Conservation (phyloP, 495 filamentous ascomycete species). For the Xylaria curta region DNA sequence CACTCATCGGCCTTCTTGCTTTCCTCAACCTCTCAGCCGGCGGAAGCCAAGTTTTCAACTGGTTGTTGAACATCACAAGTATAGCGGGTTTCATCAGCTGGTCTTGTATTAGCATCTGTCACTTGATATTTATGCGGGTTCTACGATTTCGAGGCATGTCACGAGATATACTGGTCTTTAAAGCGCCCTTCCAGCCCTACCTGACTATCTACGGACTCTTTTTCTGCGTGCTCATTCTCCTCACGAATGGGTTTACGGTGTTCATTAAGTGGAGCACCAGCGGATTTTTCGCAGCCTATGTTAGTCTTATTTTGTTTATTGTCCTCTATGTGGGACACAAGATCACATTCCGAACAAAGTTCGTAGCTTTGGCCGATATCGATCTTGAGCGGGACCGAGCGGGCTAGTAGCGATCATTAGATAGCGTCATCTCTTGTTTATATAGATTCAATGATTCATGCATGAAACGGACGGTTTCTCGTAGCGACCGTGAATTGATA, state of each 20-base stretch:
- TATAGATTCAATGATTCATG: background rate
- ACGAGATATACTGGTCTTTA: slow-evolving; percentile 59
- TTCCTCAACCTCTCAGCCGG: slow-evolving; percentile 60
- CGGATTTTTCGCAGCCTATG: slow-evolving; percentile 67
- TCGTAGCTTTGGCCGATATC: slow-evolving; percentile 35
- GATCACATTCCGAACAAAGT: slow-evolving; percentile 41
- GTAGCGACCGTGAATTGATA: background rate
- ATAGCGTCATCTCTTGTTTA: background rate
- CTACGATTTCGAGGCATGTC: slow-evolving; percentile 64
- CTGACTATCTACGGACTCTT: slow-evolving; percentile 65
- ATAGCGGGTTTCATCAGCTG: slow-evolving; percentile 74
- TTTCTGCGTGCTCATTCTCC: slow-evolving; percentile 67
- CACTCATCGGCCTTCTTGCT: slow-evolving; percentile 56
- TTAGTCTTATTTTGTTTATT: slow-evolving; percentile 66
- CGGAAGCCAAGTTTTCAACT: slow-evolving; percentile 62
- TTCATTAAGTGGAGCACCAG: slow-evolving; percentile 67
- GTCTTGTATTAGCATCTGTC: slow-evolving; percentile 64
- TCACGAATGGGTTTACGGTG: slow-evolving; percentile 73
- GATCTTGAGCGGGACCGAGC: slow-evolving; percentile 39
- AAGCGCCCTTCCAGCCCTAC: slow-evolving; percentile 64
- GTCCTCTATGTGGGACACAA: slow-evolving; percentile 67
- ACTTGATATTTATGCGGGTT: slow-evolving; percentile 66
- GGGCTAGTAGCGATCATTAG: slow-evolving; percentile 15
- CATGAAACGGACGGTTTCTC: background rate
- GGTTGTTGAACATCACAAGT: slow-evolving; percentile 64